phyloP scores from a whole-genome alignment of 2,329 filamentous ascomycete genomes.

The Aspergillus latus region DNA sequence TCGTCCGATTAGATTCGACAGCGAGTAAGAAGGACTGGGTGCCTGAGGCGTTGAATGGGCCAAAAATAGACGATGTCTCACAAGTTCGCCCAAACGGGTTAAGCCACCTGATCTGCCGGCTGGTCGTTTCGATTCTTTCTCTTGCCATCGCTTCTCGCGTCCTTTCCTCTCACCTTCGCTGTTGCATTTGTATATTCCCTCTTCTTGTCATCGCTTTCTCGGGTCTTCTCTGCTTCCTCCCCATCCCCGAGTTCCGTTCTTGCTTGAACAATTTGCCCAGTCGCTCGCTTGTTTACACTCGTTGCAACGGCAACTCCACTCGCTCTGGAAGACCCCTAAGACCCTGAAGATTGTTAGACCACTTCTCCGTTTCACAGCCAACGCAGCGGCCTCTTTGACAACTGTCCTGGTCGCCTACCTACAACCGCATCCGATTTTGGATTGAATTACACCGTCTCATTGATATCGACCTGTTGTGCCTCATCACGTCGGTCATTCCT shows the following conservation, averaged over 20 bases:
- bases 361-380: slow-evolving; percentile 23
- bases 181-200: slow-evolving; percentile 7
- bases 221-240: background rate
- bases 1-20: no score
- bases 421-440: background rate
- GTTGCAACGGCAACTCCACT: slow-evolving; percentile 12
- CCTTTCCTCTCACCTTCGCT: slow-evolving; percentile 8
- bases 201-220: background rate
- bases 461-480: background rate
- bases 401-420: background rate
- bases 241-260: background rate
- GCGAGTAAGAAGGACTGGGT: background rate
- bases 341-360: slow-evolving; percentile 19
- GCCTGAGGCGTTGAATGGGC: slow-evolving; percentile 16
- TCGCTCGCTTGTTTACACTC: slow-evolving; percentile 28
- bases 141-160: slow-evolving; percentile 13
- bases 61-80: slow-evolving; percentile 29
- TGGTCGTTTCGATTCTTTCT: slow-evolving; percentile 15
- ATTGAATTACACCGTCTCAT: background rate
- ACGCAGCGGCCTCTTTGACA: background rate
- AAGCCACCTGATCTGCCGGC: slow-evolving; percentile 17
- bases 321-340: slow-evolving; percentile 11
- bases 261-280: slow-evolving; percentile 9
- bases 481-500: slow-evolving; percentile 5
- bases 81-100: slow-evolving; percentile 19